Base-by-base conservation (phyloP, 768 basidiomycete genomes). In the Gyrodon lividus region DNA sequence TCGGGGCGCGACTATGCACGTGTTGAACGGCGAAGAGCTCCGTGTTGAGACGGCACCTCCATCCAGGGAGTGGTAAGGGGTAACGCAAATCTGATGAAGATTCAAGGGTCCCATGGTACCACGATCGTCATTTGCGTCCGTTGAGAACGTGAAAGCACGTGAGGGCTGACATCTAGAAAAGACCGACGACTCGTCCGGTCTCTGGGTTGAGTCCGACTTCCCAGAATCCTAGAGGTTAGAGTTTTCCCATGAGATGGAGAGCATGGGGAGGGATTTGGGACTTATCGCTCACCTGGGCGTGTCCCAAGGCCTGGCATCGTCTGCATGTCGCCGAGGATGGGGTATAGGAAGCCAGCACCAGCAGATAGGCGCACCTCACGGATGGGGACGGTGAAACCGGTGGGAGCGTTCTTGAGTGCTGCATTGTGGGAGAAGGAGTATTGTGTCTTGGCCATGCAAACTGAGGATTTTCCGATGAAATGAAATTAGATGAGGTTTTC, bases 381-480 rank as follows among this genome's bases (percentile, higher is more conserved):
- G 67, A 99, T 92, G 22, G 95, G 94, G 52, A 98, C 75, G 8
- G 84, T 94, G 75, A 99, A 99, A 23, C 92, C 95, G 44, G 84
- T 83, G 1, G 97, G 94, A 0, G 88, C 93, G 59, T 87, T 86
- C 75, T 98, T 98, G 55, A 90, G 78, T 59, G 85, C 84, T 6
- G 94, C 87, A 63, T 99, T 89, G 66, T 96, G 93, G 22, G 93
- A 96, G 75, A 99, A 94, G 17, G 94, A 97, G 61, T 98, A 92
- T 56, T 97, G 96, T 5, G 96, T 98, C 79, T 97, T 96, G 43
- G 92, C 93, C 91, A 95, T 92, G 73, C 92, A 96, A 67, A 96
- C 93, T 87, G 59, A 23, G 51, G 19, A 35, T 6, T 4, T 23
- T 28, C n/a, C 2, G 7, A n/a, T 64, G 38, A 55, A 54, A 58